Evolutionary conservation across 306 rosid species (phyloP).

Genomic region (Quercus bicolor): DNA sequence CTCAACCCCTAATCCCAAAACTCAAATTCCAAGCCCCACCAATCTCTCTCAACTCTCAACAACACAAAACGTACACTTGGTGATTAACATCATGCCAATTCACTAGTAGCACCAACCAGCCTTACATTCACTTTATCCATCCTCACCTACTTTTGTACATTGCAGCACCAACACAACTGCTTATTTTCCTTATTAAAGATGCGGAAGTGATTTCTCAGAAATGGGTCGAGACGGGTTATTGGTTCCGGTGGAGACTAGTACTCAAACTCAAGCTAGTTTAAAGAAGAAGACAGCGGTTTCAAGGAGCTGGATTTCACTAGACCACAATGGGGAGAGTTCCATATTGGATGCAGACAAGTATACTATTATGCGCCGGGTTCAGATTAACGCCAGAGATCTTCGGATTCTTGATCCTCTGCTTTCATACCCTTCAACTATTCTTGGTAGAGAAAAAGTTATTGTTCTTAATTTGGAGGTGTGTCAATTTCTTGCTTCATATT

Average conservation of each 20-base stretch:
- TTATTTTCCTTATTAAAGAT: background rate
- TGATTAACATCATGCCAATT: background rate
- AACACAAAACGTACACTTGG: background rate
- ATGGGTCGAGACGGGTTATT: constrained; percentile 25
- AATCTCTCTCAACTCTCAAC: background rate
- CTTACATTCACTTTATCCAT: too few species aligned
- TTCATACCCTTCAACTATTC: constrained; percentile 69
- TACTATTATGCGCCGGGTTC: constrained; percentile 67
- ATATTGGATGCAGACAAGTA: constrained; percentile 69
- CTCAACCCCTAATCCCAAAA: background rate
- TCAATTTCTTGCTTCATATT: background rate
- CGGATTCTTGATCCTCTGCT: constrained; percentile 74
- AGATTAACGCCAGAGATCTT: constrained; percentile 77
- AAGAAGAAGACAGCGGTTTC: constrained; percentile 57
- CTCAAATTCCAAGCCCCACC: background rate
- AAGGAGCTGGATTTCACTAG: constrained; percentile 64
- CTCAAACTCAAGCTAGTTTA: constrained; percentile 24
- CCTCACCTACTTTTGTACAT: background rate
- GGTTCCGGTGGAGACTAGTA: constrained; percentile 23
- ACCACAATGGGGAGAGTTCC: constrained; percentile 44
- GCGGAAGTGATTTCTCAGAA: background rate
- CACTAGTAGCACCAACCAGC: background rate
- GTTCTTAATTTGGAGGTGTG: constrained; percentile 78
- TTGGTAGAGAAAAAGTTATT: constrained; percentile 77
- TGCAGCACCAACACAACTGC: background rate